A percentile compares a stretch with the other conserved stretches of the same genome.
Evolutionary conservation across 2,329 filamentous ascomycete species (phyloP).

Genomic region (Fusarium tuaranense): DNA sequence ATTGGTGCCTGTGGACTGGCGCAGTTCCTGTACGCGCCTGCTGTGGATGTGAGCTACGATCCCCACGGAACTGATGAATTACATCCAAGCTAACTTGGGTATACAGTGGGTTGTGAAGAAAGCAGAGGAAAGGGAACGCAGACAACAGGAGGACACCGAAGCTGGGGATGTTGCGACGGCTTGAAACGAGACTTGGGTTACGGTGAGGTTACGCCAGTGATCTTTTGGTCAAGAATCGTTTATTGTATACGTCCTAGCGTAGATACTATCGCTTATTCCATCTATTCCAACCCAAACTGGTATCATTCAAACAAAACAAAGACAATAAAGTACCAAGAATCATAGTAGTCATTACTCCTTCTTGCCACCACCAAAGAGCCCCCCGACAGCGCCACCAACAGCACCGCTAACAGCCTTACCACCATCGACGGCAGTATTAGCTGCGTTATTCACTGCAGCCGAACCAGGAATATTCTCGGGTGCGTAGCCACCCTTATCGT

Average conservation of each 20-base stretch:
- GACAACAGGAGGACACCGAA: not conserved
- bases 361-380: conserved; percentile 50
- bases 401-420: conserved; percentile 47
- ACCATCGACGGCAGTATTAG: conserved; percentile 45
- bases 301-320: conserved; percentile 11
- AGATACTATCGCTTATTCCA: not conserved
- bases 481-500: conserved; percentile 66
- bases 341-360: conserved; percentile 15
- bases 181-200: not conserved
- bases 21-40: not conserved
- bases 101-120: not conserved
- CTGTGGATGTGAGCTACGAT: not conserved
- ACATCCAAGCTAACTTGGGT: no score
- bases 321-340: not conserved
- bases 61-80: not conserved
- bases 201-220: not conserved
- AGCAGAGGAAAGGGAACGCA: not conserved
- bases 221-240: not conserved
- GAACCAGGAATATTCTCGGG: conserved; percentile 48
- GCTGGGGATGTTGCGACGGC: not conserved
- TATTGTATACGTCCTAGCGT: not conserved
- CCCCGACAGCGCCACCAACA: conserved; percentile 48
- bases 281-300: not conserved
- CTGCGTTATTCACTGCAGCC: conserved; percentile 42
- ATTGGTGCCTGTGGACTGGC: not conserved